Conservation (phyloP, 495 filamentous ascomycete genomes). For the Neurospora sp. region DNA sequence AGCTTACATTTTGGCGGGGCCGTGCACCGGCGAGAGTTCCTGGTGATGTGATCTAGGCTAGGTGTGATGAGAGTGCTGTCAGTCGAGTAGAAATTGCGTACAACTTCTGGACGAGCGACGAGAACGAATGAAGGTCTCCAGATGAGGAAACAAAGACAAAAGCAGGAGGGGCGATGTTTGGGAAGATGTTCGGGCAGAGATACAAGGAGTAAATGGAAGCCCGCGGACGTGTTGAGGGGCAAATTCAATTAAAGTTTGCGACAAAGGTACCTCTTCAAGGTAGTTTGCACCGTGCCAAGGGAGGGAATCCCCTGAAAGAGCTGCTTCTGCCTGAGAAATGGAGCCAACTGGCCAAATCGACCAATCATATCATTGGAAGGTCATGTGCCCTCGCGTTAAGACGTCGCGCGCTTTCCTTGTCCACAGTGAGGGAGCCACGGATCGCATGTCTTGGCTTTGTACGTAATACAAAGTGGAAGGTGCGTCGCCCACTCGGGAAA, state of each 20-base stretch:
- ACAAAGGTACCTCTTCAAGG: slow-evolving; percentile 16
- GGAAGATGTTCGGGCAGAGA: background rate
- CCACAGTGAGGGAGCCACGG: background rate
- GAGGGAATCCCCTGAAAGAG: background rate
- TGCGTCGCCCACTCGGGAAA: background rate
- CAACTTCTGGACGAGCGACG: background rate
- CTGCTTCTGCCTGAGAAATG: slow-evolving; percentile 10
- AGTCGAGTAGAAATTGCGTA: background rate
- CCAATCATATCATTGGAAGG: slow-evolving; percentile 4
- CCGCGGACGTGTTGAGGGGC: slow-evolving; percentile 21
- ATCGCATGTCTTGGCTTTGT: background rate
- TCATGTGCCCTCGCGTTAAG: slow-evolving; percentile 20
- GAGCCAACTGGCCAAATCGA: background rate
- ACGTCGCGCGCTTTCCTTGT: slow-evolving; percentile 9
- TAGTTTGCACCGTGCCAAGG: background rate
- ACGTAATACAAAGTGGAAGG: background rate
- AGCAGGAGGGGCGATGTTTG: background rate
- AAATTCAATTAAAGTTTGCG: slow-evolving; percentile 15
- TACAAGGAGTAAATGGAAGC: background rate
- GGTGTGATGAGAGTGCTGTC: background rate
- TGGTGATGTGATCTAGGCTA: background rate
- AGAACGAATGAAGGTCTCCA: background rate
- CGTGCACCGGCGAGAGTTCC: background rate
- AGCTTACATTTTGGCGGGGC: background rate
- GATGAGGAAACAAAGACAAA: background rate